Evolutionary conservation across 495 filamentous ascomycete genomes (phyloP), one percentile per base, ranked within the genome.

Genomic region (Lasiosphaeriaceae sp.): DNA sequence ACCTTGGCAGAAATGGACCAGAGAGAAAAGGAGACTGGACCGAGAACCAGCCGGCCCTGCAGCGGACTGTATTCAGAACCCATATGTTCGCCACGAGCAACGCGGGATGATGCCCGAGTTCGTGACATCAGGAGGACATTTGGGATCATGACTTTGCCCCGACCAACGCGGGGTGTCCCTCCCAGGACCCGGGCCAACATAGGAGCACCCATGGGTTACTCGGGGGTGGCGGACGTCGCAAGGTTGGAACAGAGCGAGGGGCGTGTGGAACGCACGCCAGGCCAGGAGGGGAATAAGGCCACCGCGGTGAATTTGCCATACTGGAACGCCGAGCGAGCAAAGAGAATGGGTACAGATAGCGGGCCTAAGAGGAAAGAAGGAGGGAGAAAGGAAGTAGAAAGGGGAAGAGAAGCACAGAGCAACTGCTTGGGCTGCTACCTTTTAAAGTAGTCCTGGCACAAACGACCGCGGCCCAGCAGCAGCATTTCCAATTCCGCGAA

Each of bases 401-500:
- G 1, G 26, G 26, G 39, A 43, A 43, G 3, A 43, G 12, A 43
- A 43, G 14, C 39, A 12, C 3, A 43, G 39, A 43, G 26, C 26
- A 31, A 31, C 26, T 31, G 26, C 26, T 31, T 12, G 39, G 39
- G n/a, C 39, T 43, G 5, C 39, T 43, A n/a, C 14, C 12, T 43
- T 37, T 39, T 52, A 3, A 21, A 52, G 31, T 37, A 52, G 34
- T 39, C 50, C 29, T 2, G 14, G 39, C 50, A 12, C 26, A 34
- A 29, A 52, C 34, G 50, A 14, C 50, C 50, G 50, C 50, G 50
- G 50, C 50, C 50, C 50, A 52, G 31, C 50, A 20, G 21, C 23
- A 29, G 20, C 29, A 43, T 43, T 43, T 43, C 39, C 3, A 43
- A 43, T 43, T 43, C 39, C 39, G 39, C 39, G 3, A 43, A 43